Base-by-base conservation (phyloP, 1,284 basidiomycete species). In the Sanghuangporus baumii region DNA sequence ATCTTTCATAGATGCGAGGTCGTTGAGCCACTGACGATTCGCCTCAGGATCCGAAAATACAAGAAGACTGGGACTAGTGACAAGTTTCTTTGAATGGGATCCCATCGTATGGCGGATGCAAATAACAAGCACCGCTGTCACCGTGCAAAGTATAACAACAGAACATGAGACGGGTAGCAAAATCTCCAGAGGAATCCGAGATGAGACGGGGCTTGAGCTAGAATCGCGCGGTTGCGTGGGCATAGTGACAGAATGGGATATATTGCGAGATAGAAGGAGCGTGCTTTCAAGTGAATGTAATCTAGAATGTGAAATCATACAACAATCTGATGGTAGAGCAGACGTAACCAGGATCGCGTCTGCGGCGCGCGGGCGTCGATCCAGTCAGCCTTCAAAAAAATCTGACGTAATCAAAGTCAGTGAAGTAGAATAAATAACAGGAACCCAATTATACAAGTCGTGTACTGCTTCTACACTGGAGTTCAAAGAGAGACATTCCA, bases 11-110 rank as follows among this genome's bases (percentile, higher is more conserved):
- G 18, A 20, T 36, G 23, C n/a, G 31, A 58, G 57, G 12, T 48
- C 57, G 23, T 48, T 46, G 14, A 58, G 43, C 57, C 57, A 48
- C 46, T 47, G 43, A 16, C 57, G 43, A 38, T 58, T 58, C 34
- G 23, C 37, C 31, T 58, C 57, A 43, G 40, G 57, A 18, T 48
- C 57, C 5, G 57, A 46, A 16, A 58, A 50, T n/a, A 58, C 14
- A 18, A 46, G 34, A 7, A 48, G 16, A 18, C 57, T 57, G 7
- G 56, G 34, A 34, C 57, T 58, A 46, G 26, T 31, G 7, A 2
- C n/a, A 23, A 58, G 43, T 12, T 31, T 41, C 14, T 34, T 46
- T 14, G 57, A 31, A 7, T 36, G 41, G n/a, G 41, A 6, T 18
- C 23, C 46, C 6, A 18, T 20, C 20, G 6, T 37, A 34, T 36